Evolutionary conservation across 2,329 filamentous ascomycete genomes (phyloP).

Genomic region (Sclerotinia nivalis): DNA sequence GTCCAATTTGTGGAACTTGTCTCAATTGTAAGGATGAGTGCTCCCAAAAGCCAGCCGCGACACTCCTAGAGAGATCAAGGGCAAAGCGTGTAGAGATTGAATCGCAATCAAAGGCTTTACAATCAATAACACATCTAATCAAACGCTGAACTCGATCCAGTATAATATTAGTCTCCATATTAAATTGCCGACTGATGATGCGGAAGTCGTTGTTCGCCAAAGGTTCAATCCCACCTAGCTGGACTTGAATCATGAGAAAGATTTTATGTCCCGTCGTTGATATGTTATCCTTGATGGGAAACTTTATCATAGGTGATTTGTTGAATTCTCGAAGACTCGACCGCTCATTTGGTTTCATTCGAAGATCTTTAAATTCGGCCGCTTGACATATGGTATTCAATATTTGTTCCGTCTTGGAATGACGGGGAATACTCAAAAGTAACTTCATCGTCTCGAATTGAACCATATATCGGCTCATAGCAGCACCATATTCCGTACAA

Average conservation of each 20-base stretch:
- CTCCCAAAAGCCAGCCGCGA: conserved; percentile 76
- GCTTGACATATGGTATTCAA: conserved; percentile 67
- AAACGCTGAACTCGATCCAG: conserved; percentile 70
- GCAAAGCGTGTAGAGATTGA: conserved; percentile 66
- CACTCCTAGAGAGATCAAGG: conserved; percentile 74
- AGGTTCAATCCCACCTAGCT: conserved; percentile 66
- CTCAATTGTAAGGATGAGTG: conserved; percentile 76
- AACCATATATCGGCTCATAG: conserved; percentile 82
- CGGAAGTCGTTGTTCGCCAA: conserved; percentile 58
- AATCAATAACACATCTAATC: conserved; percentile 75
- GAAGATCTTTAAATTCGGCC: conserved; percentile 70
- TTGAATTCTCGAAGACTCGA: conserved; percentile 71
- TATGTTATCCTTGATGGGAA: conserved; percentile 68
- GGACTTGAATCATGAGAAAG: conserved; percentile 73
- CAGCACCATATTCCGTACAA: conserved; percentile 71
- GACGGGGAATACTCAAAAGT: conserved; percentile 62
- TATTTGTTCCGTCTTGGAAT: conserved; percentile 64
- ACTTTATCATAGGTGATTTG: conserved; percentile 65
- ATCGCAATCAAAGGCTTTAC: conserved; percentile 60
- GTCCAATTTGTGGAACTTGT: conserved; percentile 78
- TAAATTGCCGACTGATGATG: conserved; percentile 56
- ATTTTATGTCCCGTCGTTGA: conserved; percentile 70
- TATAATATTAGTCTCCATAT: conserved; percentile 61
- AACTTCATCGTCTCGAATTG: conserved; percentile 77
- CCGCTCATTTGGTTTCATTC: conserved; percentile 70